Conservation (phyloP, 73 alveolate species). For the Paramecium sonneborni region DNA sequence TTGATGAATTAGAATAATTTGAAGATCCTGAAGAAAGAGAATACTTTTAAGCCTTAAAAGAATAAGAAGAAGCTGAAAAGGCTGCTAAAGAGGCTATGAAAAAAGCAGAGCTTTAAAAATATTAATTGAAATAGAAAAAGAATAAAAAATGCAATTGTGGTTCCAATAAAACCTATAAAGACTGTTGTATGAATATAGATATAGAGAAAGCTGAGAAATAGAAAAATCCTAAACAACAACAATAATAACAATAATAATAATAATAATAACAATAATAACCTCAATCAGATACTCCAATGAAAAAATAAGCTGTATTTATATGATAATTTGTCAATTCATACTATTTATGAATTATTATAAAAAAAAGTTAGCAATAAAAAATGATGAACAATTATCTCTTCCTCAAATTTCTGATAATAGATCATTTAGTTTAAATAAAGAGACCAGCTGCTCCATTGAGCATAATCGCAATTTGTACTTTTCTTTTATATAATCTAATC, state of each 20-base stretch:
- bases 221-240: neutral
- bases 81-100: neutral
- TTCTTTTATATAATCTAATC: neutral
- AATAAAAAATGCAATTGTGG: conserved; percentile 65
- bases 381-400: neutral
- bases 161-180: conserved; percentile 62
- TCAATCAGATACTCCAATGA: neutral
- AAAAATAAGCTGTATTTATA: conserved; percentile 59
- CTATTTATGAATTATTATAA: neutral
- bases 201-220: neutral
- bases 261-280: neutral
- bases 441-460: neutral
- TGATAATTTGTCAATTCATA: neutral
- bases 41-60: neutral
- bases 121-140: conserved; percentile 37
- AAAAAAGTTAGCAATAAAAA: neutral
- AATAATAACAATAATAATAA: neutral
- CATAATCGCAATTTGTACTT: neutral
- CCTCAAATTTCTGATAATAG: neutral
- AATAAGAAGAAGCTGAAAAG: neutral
- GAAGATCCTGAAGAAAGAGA: conserved; percentile 48
- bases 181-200: conserved; percentile 60
- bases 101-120: neutral
- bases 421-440: neutral
- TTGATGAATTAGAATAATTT: neutral